Evolutionary conservation across 768 basidiomycete species (phyloP).

Genomic region (Mrakia frigida): DNA sequence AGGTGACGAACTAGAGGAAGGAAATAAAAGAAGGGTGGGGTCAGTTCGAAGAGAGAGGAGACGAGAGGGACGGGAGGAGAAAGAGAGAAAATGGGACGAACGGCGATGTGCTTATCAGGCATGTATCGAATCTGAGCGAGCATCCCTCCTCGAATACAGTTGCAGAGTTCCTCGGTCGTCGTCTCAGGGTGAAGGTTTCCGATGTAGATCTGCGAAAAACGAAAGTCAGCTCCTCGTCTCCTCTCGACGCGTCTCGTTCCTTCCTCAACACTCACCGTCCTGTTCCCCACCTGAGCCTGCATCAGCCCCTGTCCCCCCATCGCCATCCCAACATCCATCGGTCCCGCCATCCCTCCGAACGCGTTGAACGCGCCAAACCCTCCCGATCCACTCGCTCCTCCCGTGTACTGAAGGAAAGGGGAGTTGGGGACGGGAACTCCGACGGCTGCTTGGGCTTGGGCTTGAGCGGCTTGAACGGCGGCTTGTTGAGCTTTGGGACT

Average conservation of each 20-base stretch:
- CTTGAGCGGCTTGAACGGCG: conserved; percentile 57
- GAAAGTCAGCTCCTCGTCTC: not conserved
- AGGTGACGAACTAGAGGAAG: conserved; percentile 74
- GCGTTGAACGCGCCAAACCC: conserved; percentile 32
- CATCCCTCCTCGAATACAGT: conserved; percentile 92
- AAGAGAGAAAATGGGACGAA: conserved; percentile 48
- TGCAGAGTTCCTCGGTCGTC: conserved; percentile 88
- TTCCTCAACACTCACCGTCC: conserved; percentile 61
- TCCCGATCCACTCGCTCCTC: not conserved
- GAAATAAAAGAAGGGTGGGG: not conserved
- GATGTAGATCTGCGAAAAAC: conserved; percentile 54
- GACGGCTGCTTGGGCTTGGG: conserved; percentile 43
- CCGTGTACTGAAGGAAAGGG: conserved; percentile 35
- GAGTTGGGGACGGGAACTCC: conserved; percentile 41
- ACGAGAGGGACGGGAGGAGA: not conserved
- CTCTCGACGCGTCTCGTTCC: not conserved
- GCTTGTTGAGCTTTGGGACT: conserved; percentile 67
- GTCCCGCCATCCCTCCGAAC: conserved; percentile 30
- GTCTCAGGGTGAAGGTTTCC: conserved; percentile 71
- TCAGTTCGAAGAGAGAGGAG: conserved; percentile 18
- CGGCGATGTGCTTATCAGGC: conserved; percentile 95
- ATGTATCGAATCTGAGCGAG: conserved; percentile 91
- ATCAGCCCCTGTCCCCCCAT: conserved; percentile 35
- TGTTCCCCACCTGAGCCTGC: conserved; percentile 61
- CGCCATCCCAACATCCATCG: conserved; percentile 36